Base-by-base conservation (phyloP, 331 rosid genomes). In the Pyracantha coccinea region DNA sequence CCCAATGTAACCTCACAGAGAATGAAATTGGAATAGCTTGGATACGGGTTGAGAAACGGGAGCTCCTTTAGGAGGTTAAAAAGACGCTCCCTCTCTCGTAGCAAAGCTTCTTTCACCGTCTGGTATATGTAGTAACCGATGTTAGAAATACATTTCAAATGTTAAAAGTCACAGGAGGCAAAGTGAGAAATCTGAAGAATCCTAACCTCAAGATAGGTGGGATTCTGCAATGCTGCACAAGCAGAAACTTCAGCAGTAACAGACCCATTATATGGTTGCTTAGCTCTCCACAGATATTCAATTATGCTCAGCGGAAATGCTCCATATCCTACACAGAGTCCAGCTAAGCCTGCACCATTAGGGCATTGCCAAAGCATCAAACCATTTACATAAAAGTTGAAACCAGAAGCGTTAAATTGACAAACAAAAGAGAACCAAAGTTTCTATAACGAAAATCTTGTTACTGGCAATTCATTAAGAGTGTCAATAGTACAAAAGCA, bases 291-390 rank as follows among this genome's bases (percentile, higher is more conserved):
- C 31, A 90, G 86, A 83, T 82, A 94, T 83, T 91, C 91, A 15
- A 94, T 91, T 28, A 94, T 82, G 78, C 92, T 87, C 83, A 81
- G 75, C 23, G 99, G 96, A 86, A 94, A 91, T 45, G 99, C 97
- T 83, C 99, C 99, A 76, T 94, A 94, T 76, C 99, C 99, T 66
- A 94, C 99, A 32, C 97, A 95, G 72, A 91, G 92, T 79, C 99
- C 99, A 25, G 99, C 99, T 76, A 91, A 91, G 82, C 97, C 96
- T 91, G 93, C 83, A 77, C 38, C 50, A 78, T n/a, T 67, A 66
- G 45, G 20, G 64, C 63, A 54, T 80, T 78, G 27, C 72, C 75
- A 60, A n/a, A 61, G 38, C 69, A 23, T 68, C 58, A 38, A 69
- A 21, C 44, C 44, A 71, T 31, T 72, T 27, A 71, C 76, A 86